Percentiles rank a stretch among this genome's conserved stretches.
These are phyloP conservation scores for Nakaseomyces delphensis DNA, from an alignment of 1,139 yeast genomes.

Conservation along the genomic window DNA sequence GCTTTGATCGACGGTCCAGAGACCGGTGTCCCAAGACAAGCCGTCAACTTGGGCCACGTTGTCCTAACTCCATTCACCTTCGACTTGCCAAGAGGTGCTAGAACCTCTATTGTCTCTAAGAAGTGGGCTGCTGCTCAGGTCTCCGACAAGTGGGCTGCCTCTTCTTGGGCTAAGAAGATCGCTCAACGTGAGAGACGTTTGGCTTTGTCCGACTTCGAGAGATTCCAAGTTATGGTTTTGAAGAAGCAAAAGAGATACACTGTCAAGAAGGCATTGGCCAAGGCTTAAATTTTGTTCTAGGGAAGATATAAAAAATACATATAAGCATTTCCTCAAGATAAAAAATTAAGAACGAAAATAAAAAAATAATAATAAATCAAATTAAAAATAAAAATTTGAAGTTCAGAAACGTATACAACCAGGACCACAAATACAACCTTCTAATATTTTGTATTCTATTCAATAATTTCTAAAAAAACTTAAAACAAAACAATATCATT, in stretches of 20 bases:
- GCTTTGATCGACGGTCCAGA: conserved; percentile 95
- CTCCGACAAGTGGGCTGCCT: conserved; percentile 82
- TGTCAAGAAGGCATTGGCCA: conserved; percentile 85
- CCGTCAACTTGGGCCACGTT: conserved; percentile 76
- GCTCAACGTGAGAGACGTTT: conserved; percentile 92
- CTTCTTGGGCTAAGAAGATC: conserved; percentile 97
- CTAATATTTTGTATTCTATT: conserved; percentile 14
- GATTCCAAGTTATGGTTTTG: conserved; percentile 97
- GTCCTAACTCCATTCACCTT: conserved; percentile 89
- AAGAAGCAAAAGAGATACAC: conserved; percentile 96
- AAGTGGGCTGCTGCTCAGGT: conserved; percentile 91
- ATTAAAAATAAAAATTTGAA: not conserved
- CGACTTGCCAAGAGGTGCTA: conserved; percentile 90
- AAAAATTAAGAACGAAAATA: not conserved
- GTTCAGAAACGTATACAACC: conserved; percentile 7
- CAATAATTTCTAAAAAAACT: conserved; percentile 18
- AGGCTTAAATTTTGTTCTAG: conserved; percentile 49
- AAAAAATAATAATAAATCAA: too few species aligned
- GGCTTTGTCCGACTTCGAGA: conserved; percentile 90
- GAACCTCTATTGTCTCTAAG: conserved; percentile 77
- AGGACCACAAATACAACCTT: conserved; percentile 3
- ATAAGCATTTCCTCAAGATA: conserved; percentile 3
- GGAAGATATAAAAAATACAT: not conserved
- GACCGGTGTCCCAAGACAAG: conserved; percentile 81
- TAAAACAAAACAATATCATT: conserved; percentile 34